These are phyloP conservation scores for Adenanthera pavonina DNA, from an alignment of 306 rosid genomes.

Conservation along the genomic window DNA sequence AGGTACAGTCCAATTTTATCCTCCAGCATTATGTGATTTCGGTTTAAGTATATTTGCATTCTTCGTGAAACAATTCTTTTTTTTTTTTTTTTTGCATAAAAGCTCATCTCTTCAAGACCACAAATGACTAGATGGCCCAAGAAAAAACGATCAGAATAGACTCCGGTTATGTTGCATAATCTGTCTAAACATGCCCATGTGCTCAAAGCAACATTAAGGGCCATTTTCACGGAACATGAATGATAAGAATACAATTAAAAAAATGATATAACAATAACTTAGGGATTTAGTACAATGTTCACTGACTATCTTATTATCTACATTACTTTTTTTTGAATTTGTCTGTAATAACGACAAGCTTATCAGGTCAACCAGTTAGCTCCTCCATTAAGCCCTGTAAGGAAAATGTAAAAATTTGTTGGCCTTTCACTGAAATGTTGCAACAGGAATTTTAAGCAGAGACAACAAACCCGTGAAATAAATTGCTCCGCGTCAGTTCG, in stretches of 20 bases:
- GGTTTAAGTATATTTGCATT: not conserved
- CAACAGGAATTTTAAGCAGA: constrained; percentile 28
- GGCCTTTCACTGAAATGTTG: constrained; percentile 12
- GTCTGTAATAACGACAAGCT: not conserved
- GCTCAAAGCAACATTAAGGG: constrained; percentile 32
- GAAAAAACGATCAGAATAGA: not conserved
- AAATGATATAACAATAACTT: not conserved
- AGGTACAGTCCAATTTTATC: not conserved
- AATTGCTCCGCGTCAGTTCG: constrained; percentile 89
- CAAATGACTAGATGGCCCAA: constrained; percentile 11
- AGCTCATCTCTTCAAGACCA: not conserved
- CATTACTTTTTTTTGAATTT: not conserved
- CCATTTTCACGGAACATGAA: constrained; percentile 3
- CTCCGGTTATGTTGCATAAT: constrained; percentile 30
- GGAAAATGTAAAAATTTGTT: constrained; percentile 30
- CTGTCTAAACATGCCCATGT: constrained; percentile 38
- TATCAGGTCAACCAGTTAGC: constrained; percentile 57
- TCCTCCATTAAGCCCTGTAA: constrained; percentile 94
- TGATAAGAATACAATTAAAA: not conserved
- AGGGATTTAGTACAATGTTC: constrained; percentile 1
- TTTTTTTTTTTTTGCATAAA: not conserved
- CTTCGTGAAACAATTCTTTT: not conserved
- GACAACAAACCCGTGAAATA: constrained; percentile 66
- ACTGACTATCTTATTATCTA: constrained; percentile 16
- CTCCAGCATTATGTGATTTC: not conserved